Conservation (phyloP, 768 basidiomycete species). For the Dentipellis sp. region DNA sequence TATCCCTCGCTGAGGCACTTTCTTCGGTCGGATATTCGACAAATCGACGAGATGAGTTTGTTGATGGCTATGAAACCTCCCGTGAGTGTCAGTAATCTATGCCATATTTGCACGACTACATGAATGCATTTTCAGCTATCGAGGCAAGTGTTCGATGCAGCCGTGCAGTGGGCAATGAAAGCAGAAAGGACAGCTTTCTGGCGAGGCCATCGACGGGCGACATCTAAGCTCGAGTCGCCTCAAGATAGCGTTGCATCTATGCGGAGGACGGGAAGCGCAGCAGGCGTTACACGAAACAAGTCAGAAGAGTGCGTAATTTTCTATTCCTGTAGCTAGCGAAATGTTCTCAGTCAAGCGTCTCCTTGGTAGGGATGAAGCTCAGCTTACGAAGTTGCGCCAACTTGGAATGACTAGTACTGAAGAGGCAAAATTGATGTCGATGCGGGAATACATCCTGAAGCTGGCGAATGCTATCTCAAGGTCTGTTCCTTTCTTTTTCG, state of each 20-base stretch:
- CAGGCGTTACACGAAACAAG: constrained; percentile 30
- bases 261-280: constrained; percentile 37
- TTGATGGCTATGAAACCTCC: constrained; percentile 69
- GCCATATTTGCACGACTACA: neutral
- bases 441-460: constrained; percentile 85
- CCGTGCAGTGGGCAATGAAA: constrained; percentile 83
- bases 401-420: constrained; percentile 78
- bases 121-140: constrained; percentile 29
- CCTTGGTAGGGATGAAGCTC: constrained; percentile 57
- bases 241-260: constrained; percentile 63
- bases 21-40: constrained; percentile 71
- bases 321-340: neutral
- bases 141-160: constrained; percentile 76
- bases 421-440: constrained; percentile 77
- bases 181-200: constrained; percentile 76
- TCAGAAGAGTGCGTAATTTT: constrained; percentile 71
- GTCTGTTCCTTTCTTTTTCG: constrained; percentile 28
- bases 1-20: constrained; percentile 87
- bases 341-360: constrained; percentile 1
- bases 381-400: constrained; percentile 73
- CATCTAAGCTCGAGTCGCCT: constrained; percentile 52
- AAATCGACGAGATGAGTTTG: constrained; percentile 67
- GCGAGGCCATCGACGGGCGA: constrained; percentile 42
- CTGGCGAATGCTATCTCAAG: constrained; percentile 73
- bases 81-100: constrained; percentile 34